phyloP scores from a whole-genome alignment of 192 early-diverging fungal genomes.

The Backusella mclennaniae region DNA sequence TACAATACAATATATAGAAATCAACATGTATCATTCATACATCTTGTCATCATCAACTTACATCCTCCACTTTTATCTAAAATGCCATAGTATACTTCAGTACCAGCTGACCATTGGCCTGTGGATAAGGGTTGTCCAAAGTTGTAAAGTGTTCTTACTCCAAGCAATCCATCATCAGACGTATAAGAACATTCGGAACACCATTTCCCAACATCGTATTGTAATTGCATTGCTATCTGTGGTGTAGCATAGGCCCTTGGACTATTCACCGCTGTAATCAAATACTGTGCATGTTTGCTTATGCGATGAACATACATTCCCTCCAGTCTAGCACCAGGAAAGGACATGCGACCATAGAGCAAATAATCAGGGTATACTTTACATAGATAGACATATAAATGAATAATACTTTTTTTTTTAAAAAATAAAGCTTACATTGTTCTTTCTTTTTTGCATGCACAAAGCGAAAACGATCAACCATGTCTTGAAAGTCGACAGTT shows the following conservation, averaged over 20 bases:
- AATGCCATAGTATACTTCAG: slow-evolving; percentile 71
- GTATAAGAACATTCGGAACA: slow-evolving; percentile 75
- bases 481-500: slow-evolving; percentile 48
- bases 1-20: slow-evolving; percentile 3
- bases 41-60: slow-evolving; percentile 31
- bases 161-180: slow-evolving; percentile 76
- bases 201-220: slow-evolving; percentile 70
- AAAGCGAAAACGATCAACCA: slow-evolving; percentile 51
- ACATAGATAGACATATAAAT: neutral
- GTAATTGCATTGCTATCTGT: slow-evolving; percentile 62
- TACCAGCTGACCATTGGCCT: slow-evolving; percentile 64
- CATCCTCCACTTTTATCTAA: slow-evolving; percentile 89
- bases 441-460: neutral
- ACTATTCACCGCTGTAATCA: slow-evolving; percentile 64
- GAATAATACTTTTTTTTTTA: no score
- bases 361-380: slow-evolving; percentile 47
- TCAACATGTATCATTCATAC: neutral
- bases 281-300: slow-evolving; percentile 48
- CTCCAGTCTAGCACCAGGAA: slow-evolving; percentile 67
- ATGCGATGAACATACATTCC: slow-evolving; percentile 58
- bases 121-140: slow-evolving; percentile 51
- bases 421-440: neutral
- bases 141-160: slow-evolving; percentile 78
- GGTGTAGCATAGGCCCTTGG: slow-evolving; percentile 31
- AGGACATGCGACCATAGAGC: slow-evolving; percentile 71